Base-by-base conservation (phyloP, 345 rosid species). In the Euphorbia pulcherrima region DNA sequence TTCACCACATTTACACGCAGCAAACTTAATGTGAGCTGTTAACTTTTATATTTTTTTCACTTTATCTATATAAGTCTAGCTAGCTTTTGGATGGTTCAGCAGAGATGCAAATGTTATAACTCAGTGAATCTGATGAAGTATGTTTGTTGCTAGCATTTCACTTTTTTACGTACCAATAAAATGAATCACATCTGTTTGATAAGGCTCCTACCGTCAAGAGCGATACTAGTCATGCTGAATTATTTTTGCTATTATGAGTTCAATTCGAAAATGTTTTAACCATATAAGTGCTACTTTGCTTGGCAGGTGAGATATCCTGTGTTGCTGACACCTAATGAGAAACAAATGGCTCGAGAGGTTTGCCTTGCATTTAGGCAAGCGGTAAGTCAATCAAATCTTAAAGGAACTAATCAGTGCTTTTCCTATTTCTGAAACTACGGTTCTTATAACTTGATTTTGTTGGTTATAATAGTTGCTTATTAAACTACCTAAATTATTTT, bases 331-430 rank as follows among this genome's bases (percentile, higher is more conserved):
- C 96, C 97, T 70, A 87, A 87, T 60, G 99, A 94, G 84, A 94
- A 94, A 86, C 96, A 94, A 82, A 94, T 94, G 97, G 92, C 99
- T 12, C 85, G 99, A 78, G 99, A 89, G 69, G 97, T 94, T 78
- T 88, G 97, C 85, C 80, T 86, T 35, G 97, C 99, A 44, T 94
- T 94, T 84, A 84, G 99, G 78, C 99, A 94, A 82, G 89, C 83
- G 85, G 99, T 94, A 83, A 72, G 95, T 75, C 69, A 13, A 62
- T 61, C 27, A 60, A 41, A 65, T 60, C 37, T 18, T 23, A 56
- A 39, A 54, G 56, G 20, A 28, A 14, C 56, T 54, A 46, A 47
- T 54, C 2, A 1, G 12, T 65, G 17, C 23, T 16, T 41, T 41
- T 71, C 44, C 30, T 60, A 56, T 28, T 64, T 47, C 21, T 40